phyloP scores from a whole-genome alignment of 306 rosid genomes.

The Myrica gale region DNA sequence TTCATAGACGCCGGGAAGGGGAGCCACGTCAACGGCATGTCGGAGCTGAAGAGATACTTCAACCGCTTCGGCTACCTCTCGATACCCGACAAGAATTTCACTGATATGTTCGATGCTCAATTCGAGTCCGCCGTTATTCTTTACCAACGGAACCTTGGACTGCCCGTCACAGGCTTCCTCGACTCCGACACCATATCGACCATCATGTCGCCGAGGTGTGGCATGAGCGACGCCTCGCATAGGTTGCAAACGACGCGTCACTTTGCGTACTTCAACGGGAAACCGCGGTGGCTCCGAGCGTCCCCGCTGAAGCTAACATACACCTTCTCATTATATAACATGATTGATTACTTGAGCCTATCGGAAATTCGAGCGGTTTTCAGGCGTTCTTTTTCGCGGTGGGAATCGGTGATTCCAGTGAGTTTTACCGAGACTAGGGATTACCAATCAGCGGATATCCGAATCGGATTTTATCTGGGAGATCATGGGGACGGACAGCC shows the following conservation, averaged over 20 bases:
- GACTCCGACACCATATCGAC: constrained; percentile 62
- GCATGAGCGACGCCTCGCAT: constrained; percentile 52
- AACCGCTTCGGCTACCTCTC: constrained; percentile 83
- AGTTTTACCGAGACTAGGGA: constrained; percentile 46
- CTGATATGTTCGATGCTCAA: constrained; percentile 58
- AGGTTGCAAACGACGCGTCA: constrained; percentile 41
- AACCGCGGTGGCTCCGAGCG: constrained; percentile 66
- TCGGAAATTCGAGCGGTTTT: constrained; percentile 49
- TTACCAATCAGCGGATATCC: constrained; percentile 58
- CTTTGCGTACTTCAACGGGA: constrained; percentile 69
- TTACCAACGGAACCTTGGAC: constrained; percentile 65
- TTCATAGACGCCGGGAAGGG: constrained; percentile 75
- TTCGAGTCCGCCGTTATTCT: constrained; percentile 61
- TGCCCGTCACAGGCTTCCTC: constrained; percentile 65
- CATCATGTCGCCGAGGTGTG: constrained; percentile 82
- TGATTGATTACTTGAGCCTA: constrained; percentile 44
- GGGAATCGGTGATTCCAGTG: constrained; percentile 87
- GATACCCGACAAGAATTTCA: constrained; percentile 38
- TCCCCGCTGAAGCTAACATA: constrained; percentile 60
- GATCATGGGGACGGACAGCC: constrained; percentile 96
- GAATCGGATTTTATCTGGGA: constrained; percentile 71
- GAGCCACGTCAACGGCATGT: constrained; percentile 63
- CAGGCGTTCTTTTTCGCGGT: constrained; percentile 59
- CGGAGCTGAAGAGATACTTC: constrained; percentile 72
- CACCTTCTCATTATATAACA: constrained; percentile 53